These are phyloP conservation scores for Neurospora tetraspora DNA, from an alignment of 495 filamentous ascomycete species.

Conservation along the genomic window DNA sequence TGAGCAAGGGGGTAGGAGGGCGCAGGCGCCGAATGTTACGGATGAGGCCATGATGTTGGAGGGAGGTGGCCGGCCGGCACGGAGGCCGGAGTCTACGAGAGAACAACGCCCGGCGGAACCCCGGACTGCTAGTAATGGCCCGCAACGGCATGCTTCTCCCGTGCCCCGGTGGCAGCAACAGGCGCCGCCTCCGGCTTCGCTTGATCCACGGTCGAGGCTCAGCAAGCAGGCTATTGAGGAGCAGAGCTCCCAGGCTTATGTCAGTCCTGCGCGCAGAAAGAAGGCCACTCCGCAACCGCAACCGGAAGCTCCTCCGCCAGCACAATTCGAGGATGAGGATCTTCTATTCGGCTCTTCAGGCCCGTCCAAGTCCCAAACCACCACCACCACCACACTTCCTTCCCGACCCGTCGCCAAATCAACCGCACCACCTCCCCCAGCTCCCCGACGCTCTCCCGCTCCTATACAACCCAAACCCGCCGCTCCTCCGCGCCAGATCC, in stretches of 20 bases:
- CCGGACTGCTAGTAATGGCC: conserved; percentile 12
- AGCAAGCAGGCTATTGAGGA: conserved; percentile 68
- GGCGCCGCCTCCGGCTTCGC: conserved; percentile 8
- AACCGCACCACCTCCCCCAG: conserved; percentile 24
- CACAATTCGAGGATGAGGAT: conserved; percentile 42
- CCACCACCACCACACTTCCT: conserved; percentile 8
- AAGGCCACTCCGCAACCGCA: conserved; percentile 43
- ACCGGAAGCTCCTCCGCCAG: conserved; percentile 26
- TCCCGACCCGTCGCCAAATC: conserved; percentile 17
- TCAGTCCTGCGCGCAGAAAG: conserved; percentile 78
- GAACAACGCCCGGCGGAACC: conserved; percentile 13
- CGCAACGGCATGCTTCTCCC: conserved; percentile 33
- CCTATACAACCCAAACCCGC: conserved; percentile 19
- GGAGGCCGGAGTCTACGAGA: conserved; percentile 16
- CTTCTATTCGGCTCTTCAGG: conserved; percentile 42
- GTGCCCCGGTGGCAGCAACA: conserved; percentile 41
- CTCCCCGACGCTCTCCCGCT: conserved; percentile 28
- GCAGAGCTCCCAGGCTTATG: conserved; percentile 73
- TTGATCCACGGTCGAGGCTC: conserved; percentile 50
- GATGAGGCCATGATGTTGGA: conserved; percentile 93
- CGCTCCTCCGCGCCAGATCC: conserved; percentile 52
- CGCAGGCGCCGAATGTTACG: conserved; percentile 42
- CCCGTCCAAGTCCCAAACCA: conserved; percentile 9
- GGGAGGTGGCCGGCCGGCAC: conserved; percentile 41
- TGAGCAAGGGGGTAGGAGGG: conserved; percentile 16